Base-by-base conservation (phyloP, 345 rosid species). In the Rubroshorea leprosula region DNA sequence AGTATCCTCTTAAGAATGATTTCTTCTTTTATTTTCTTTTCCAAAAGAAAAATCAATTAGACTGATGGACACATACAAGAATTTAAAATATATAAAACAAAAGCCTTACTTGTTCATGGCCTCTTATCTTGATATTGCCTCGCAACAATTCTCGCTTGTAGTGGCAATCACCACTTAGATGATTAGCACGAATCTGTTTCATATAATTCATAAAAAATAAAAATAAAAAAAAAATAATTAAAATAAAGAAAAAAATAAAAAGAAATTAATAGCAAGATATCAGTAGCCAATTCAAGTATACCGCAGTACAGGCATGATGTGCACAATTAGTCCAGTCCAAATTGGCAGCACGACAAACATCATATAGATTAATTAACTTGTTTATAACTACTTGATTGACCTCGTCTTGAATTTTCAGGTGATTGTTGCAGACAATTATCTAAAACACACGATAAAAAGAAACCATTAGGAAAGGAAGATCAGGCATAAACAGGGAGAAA, bases 301-400 rank as follows among this genome's bases (percentile, higher is more conserved):
- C 99, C 97, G 89, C 94, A 38, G 83, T 83, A 48, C 99, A 93
- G 52, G 97, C 96, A 82, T 93, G 99, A 63, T 93, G 99, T 50
- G 92, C 95, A 62, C 99, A 93, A 60, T 85, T 78, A 51, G 73
- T 20, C 96, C 96, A 90, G 61, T 89, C 84, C 77, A 93, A 63
- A 61, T 93, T 93, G 58, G 75, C 72, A 49, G 96, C 95, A 3
- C 89, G 92, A 7, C 99, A 93, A 16, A 87, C 85, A 57, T 90
- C 97, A 56, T 83, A 90, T 29, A 96, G 96, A 67, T 90, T 92
- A 65, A 93, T 89, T 14, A 93, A 75, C 74, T 85, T 90, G 26
- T 93, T 97, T 74, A 74, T 85, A 61, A 89, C 76, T 8, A 85
- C 90, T 85, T 89, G 96, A 63, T 79, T 85, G 67, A 89, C 96